phyloP scores from a whole-genome alignment of 306 rosid genomes.

The Lathyrus sativus region DNA sequence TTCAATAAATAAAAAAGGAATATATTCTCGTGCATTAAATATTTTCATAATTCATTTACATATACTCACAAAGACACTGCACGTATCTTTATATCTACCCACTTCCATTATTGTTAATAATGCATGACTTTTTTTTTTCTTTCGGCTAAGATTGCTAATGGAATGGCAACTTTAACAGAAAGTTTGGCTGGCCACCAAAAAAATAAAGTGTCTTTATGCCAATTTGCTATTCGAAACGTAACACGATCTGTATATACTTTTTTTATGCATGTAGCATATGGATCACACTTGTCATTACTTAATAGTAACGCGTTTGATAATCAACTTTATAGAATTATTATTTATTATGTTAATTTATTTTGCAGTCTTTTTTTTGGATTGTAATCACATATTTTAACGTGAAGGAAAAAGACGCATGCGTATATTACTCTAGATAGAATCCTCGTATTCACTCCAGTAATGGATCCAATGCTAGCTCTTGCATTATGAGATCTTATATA shows the following conservation, averaged over 20 bases:
- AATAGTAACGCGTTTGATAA: constrained; percentile 28
- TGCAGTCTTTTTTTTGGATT: constrained; percentile 15
- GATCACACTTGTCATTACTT: constrained; percentile 38
- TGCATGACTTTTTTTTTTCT: constrained; percentile 16
- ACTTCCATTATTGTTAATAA: constrained; percentile 37
- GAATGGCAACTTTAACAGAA: constrained; percentile 44
- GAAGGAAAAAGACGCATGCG: constrained; percentile 7
- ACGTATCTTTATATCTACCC: constrained; percentile 36
- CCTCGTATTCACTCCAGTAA: constrained; percentile 3
- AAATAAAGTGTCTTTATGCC: constrained; percentile 41
- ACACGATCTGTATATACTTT: constrained; percentile 37
- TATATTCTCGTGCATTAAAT: constrained; percentile 44
- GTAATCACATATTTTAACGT: constrained; percentile 13
- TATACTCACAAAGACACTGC: constrained; percentile 36
- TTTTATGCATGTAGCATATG: constrained; percentile 25
- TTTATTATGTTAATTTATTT: background rate
- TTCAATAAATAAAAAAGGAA: constrained; percentile 42
- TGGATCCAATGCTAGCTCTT: constrained; percentile 12
- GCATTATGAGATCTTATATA: too few species aligned
- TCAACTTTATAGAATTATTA: background rate
- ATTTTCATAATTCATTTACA: constrained; percentile 37
- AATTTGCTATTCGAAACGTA: constrained; percentile 40
- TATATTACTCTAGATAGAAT: constrained; percentile 12
- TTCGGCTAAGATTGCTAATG: constrained; percentile 36
- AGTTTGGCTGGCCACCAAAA: constrained; percentile 54